phyloP scores from a whole-genome alignment of 768 basidiomycete genomes.

The Naganishia kalamii region DNA sequence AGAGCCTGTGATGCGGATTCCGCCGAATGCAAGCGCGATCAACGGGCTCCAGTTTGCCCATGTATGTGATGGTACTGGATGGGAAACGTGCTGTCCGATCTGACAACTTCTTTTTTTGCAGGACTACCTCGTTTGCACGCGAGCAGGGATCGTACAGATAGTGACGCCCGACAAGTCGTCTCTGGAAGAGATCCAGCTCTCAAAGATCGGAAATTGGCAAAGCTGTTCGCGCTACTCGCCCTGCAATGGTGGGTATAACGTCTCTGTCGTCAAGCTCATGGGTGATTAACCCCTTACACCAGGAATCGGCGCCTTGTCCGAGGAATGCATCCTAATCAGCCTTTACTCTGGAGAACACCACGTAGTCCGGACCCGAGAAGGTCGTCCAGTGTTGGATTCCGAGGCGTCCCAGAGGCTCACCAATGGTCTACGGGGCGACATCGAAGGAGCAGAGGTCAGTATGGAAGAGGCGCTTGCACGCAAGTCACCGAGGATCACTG shows the following conservation, averaged over 20 bases:
- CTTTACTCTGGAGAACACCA: slow-evolving; percentile 12
- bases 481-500: neutral
- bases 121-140: neutral
- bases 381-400: neutral
- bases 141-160: neutral
- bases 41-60: neutral
- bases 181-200: neutral
- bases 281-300: neutral
- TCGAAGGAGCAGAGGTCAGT: neutral
- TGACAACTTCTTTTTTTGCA: neutral
- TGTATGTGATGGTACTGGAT: neutral
- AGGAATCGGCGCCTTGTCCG: slow-evolving; percentile 1
- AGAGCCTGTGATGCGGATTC: neutral
- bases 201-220: neutral
- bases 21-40: neutral
- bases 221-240: slow-evolving; percentile 3
- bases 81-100: neutral
- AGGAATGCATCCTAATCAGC: neutral
- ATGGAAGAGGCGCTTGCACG: neutral
- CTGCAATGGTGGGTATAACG: neutral
- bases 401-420: neutral
- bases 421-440: neutral
- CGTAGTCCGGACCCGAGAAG: neutral
- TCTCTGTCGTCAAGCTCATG: neutral
- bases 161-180: neutral